phyloP scores from a whole-genome alignment of 306 rosid genomes.

The Citrullus colocynthis region DNA sequence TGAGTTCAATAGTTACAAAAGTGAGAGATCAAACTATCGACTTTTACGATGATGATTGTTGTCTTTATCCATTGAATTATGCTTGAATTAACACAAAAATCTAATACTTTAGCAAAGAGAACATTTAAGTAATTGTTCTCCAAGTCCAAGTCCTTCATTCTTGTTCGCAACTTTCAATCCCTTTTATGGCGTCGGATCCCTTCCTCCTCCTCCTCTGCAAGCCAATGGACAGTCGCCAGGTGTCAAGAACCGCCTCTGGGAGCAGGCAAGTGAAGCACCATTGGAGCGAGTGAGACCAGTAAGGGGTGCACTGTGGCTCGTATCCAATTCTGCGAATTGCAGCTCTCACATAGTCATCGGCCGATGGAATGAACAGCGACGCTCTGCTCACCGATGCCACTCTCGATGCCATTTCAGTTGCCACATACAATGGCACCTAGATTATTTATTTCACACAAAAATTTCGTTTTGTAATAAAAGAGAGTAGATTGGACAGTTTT shows the following conservation, averaged over 20 bases:
- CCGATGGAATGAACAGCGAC: slow-evolving; percentile 48
- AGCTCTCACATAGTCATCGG: slow-evolving; percentile 47
- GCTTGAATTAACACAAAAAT: background rate
- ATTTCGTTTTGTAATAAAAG: background rate
- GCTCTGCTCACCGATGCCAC: slow-evolving; percentile 30
- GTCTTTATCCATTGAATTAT: background rate
- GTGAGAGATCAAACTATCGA: too few species aligned
- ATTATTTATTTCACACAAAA: background rate
- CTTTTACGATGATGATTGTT: too few species aligned
- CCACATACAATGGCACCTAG: slow-evolving; percentile 65
- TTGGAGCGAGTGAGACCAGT: slow-evolving; percentile 61
- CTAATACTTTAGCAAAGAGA: too few species aligned
- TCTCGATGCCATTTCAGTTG: slow-evolving; percentile 47
- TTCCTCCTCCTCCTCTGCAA: background rate
- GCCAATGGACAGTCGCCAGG: slow-evolving; percentile 62
- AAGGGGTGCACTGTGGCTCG: slow-evolving; percentile 42
- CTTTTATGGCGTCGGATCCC: background rate
- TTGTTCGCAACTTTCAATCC: background rate
- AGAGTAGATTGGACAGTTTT: too few species aligned
- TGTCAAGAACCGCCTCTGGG: slow-evolving; percentile 36
- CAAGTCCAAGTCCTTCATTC: background rate
- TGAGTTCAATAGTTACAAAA: too few species aligned
- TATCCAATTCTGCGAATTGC: slow-evolving; percentile 39
- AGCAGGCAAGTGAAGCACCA: slow-evolving; percentile 31
- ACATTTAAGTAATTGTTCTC: background rate